These are phyloP conservation scores for Venturia aucupariae DNA, from an alignment of 2,329 filamentous ascomycete species.

Conservation along the genomic window DNA sequence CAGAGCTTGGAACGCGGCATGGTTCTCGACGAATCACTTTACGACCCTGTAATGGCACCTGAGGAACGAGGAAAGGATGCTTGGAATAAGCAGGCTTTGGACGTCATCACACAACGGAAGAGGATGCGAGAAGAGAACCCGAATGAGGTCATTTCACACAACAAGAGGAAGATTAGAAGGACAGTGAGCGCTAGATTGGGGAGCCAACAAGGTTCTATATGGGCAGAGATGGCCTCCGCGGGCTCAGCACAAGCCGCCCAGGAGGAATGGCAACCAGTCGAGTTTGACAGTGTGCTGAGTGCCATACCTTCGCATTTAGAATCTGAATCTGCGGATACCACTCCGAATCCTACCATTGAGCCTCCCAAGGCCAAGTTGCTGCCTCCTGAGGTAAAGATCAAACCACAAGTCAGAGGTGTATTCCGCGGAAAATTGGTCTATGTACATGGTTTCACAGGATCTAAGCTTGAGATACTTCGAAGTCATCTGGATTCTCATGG, in stretches of 20 bases:
- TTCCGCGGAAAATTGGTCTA: conserved; percentile 30
- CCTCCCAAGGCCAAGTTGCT: background rate
- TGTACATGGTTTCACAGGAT: conserved; percentile 49
- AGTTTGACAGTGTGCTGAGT: conserved; percentile 16
- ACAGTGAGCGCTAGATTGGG: conserved; percentile 77
- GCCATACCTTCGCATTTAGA: background rate
- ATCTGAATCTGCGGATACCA: background rate
- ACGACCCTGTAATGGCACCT: conserved; percentile 50
- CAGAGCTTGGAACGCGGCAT: conserved; percentile 79
- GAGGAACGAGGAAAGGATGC: conserved; percentile 36
- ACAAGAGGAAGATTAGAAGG: conserved; percentile 73
- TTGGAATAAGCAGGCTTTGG: conserved; percentile 14
- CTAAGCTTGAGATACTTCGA: conserved; percentile 36
- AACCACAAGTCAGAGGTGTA: background rate
- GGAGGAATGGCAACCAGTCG: conserved; percentile 20
- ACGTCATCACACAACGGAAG: background rate
- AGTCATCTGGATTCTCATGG: conserved; percentile 25
- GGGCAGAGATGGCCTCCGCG: conserved; percentile 71
- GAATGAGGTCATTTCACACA: conserved; percentile 39
- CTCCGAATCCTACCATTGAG: background rate
- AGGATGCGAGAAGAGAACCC: conserved; percentile 22
- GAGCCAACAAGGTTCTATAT: conserved; percentile 73
- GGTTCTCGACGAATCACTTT: conserved; percentile 79
- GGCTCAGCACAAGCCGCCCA: conserved; percentile 17
- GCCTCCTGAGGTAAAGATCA: background rate